A percentile compares a stretch with the other conserved stretches of the same genome.
phyloP scores from a whole-genome alignment of 805 yeast genomes.

The Yarrowia sp. region DNA sequence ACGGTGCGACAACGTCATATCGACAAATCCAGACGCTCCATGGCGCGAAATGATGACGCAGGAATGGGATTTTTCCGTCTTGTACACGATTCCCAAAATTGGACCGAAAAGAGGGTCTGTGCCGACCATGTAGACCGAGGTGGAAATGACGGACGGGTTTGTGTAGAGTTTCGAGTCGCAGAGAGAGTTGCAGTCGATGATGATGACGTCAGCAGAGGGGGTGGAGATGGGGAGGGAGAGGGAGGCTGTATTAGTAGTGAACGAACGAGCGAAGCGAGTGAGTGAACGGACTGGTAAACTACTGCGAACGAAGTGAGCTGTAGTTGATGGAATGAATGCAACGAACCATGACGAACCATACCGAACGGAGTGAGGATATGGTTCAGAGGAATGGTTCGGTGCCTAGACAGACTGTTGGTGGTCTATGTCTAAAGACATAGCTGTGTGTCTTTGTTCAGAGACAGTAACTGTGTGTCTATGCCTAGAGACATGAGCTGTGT shows the following conservation, averaged over 20 bases:
- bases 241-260: conserved; percentile 12
- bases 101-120: conserved; percentile 40
- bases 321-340: too few species aligned
- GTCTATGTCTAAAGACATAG: too few species aligned
- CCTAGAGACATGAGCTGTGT: too few species aligned
- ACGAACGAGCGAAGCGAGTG: neutral
- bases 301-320: neutral
- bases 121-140: conserved; percentile 42
- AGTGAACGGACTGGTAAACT: neutral
- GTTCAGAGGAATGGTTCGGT: too few species aligned
- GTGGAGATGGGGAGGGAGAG: conserved; percentile 9
- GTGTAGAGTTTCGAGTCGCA: conserved; percentile 19
- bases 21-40: conserved; percentile 61
- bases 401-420: too few species aligned
- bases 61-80: conserved; percentile 32
- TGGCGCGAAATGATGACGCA: conserved; percentile 43
- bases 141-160: neutral
- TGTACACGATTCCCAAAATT: conserved; percentile 40
- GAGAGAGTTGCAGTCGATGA: conserved; percentile 22
- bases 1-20: conserved; percentile 54
- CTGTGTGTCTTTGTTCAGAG: too few species aligned
- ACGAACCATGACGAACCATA: too few species aligned
- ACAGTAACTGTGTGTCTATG: too few species aligned
- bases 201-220: conserved; percentile 8
- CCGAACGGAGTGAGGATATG: too few species aligned